These are phyloP conservation scores for Zygoascus sp. DNA, from an alignment of 1,139 yeast genomes.

Conservation along the genomic window DNA sequence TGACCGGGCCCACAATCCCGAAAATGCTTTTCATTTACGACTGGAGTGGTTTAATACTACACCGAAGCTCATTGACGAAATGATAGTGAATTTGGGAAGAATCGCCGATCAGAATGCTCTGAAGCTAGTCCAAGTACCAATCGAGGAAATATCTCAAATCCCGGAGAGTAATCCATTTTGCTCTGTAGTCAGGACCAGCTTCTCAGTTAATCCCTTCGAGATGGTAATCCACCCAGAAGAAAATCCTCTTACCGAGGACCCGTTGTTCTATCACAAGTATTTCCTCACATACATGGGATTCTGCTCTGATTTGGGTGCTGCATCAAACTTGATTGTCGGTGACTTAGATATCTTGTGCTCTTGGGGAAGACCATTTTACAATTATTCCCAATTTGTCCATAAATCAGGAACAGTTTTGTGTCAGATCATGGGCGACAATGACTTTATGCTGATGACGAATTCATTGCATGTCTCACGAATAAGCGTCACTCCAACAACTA, in stretches of 20 bases:
- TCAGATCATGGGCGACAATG: constrained; percentile 78
- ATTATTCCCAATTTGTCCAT: constrained; percentile 86
- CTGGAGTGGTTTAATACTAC: constrained; percentile 93
- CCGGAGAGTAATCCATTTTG: constrained; percentile 82
- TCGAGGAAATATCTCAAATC: constrained; percentile 76
- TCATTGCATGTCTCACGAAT: constrained; percentile 34
- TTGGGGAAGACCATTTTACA: constrained; percentile 86
- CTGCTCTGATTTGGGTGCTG: constrained; percentile 73
- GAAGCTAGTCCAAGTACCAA: constrained; percentile 85
- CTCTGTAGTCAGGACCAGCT: constrained; percentile 58
- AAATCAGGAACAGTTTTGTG: constrained; percentile 84
- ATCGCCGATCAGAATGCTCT: constrained; percentile 83
- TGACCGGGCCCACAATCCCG: constrained; percentile 90
- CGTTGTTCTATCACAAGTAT: constrained; percentile 57
- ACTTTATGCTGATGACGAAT: constrained; percentile 52
- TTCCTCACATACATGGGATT: constrained; percentile 68
- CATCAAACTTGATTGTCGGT: constrained; percentile 27
- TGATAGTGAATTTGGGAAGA: constrained; percentile 76
- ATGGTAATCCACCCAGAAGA: constrained; percentile 11
- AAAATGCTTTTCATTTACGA: constrained; percentile 87
- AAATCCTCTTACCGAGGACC: constrained; percentile 42
- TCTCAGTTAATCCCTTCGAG: constrained; percentile 8
- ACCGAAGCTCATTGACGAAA: constrained; percentile 81
- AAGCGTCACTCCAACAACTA: constrained; percentile 9
- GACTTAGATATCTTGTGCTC: constrained; percentile 59